Percentiles rank a stretch among this genome's conserved stretches.
These are phyloP conservation scores for Raffaelea albimanens DNA, from an alignment of 2,329 filamentous ascomycete species.

Conservation along the genomic window DNA sequence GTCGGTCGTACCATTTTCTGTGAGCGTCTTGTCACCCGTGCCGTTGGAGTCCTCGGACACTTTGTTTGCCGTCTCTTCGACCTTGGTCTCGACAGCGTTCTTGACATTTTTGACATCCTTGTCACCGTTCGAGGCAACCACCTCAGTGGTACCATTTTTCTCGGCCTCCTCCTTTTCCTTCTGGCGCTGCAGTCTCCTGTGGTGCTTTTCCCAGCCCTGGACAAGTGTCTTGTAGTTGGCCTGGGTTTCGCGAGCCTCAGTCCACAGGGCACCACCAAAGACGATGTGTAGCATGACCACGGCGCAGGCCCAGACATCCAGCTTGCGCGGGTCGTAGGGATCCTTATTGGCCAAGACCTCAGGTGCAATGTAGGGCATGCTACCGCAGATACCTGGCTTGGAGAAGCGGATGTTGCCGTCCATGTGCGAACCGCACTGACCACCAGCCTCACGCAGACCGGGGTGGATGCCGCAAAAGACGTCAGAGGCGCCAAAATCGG, in stretches of 20 bases:
- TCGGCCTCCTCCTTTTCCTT: conserved; percentile 14
- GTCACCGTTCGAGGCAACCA: no score
- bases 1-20: not conserved
- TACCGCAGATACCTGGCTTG: conserved; percentile 73
- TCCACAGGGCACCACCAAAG: conserved; percentile 66
- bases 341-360: conserved; percentile 65
- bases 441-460: conserved; percentile 61
- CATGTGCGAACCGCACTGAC: conserved; percentile 67
- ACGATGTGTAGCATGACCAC: conserved; percentile 74
- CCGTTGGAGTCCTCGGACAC: not conserved
- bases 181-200: conserved; percentile 50
- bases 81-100: not conserved
- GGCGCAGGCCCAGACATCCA: conserved; percentile 81
- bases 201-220: conserved; percentile 50
- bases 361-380: conserved; percentile 77
- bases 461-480: conserved; percentile 78
- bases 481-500: conserved; percentile 83
- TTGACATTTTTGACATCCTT: not conserved
- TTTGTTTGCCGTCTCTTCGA: not conserved
- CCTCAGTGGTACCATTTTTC: conserved; percentile 20
- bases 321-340: conserved; percentile 61
- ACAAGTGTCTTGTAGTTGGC: conserved; percentile 59
- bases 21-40: not conserved
- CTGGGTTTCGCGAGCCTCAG: conserved; percentile 48
- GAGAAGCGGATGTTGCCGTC: conserved; percentile 59